phyloP scores from a whole-genome alignment of 768 basidiomycete genomes.

The Mycena vulgaris region DNA sequence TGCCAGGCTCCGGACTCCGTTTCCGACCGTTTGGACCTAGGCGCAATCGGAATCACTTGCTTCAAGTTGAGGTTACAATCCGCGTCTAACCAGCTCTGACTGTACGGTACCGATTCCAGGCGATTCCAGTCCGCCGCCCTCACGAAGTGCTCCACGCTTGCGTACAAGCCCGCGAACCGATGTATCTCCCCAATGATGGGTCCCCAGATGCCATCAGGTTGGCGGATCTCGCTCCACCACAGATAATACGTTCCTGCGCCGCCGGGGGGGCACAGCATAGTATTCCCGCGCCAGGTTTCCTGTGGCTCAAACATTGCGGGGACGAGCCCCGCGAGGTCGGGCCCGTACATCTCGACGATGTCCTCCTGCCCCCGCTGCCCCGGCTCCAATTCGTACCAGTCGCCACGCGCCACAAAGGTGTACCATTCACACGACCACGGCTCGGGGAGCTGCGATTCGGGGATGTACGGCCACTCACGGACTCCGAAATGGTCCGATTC shows the following conservation, averaged over 20 bases:
- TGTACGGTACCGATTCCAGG: neutral
- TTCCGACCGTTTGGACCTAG: no score
- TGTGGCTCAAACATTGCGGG: constrained; percentile 1
- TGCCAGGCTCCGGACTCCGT: no score
- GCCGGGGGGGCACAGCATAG: neutral
- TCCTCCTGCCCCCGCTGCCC: no score
- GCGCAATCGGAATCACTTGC: no score
- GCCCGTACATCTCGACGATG: neutral
- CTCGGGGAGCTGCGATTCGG: constrained; percentile 10
- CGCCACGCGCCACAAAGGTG: neutral
- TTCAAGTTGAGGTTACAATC: no score
- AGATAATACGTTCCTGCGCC: constrained; percentile 14
- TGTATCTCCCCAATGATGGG: neutral
- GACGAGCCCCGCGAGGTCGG: neutral
- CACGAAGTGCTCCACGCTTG: constrained; percentile 6
- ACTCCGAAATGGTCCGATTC: neutral
- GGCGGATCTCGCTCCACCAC: neutral
- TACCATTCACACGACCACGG: constrained; percentile 10
- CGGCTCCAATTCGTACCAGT: neutral
- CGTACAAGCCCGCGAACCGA: neutral
- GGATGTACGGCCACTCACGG: constrained; percentile 3
- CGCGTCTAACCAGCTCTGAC: no score
- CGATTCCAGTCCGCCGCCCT: constrained; percentile 12
- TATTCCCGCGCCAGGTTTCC: neutral
- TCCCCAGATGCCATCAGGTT: neutral